Evolutionary conservation across 2,329 filamentous ascomycete genomes (phyloP), one percentile per base, ranked within the genome.

Genomic region (Chrysoporthe deuterocubensis): DNA sequence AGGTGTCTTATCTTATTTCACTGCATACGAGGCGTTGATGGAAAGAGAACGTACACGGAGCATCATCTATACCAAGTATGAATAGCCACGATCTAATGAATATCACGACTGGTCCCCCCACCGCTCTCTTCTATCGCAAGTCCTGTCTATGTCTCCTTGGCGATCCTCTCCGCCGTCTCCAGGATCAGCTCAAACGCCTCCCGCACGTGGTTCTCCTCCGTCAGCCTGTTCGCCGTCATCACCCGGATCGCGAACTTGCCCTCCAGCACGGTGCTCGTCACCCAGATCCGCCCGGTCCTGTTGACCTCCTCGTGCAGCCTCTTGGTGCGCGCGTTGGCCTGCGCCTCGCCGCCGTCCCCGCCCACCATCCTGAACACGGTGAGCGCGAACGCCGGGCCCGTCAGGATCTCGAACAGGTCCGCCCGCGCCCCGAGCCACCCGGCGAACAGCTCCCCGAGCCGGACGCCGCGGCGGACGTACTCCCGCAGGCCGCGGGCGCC

Each of bases 171-270:
- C 0, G 90, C 86, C 18, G 83, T 83, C 70, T 84, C 79, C 1
- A 94, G 88, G 48, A 97, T 76, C 66, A 92, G 85, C 16, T 92
- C 87, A 81, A 96, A 97, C 0, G 94, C 89, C 70, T 84, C 84
- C 69, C 88, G 82, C 4, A 97, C 80, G 77, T 93, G 91, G 75
- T 87, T 86, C 78, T 92, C 90, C 76, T 95, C 89, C 0, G 90
- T 88, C 52, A 87, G 82, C 34, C 86, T 81, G 73, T 91, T 92
- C 0, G 87, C 90, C 67, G 92, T 93, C 32, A 95, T 90, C 48
- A 97, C 88, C 0, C 95, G 85, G 69, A 98, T 96, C 1, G 91
- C 90, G 77, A 93, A 93, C 26, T 89, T 83, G 0, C 89, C 91
- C 9, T 87, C 88, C 14, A 97, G 84, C 4, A 93, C 86, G 1